Evolutionary conservation across 2,329 filamentous ascomycete species (phyloP).

Genomic region (Talaromyces islandicus): DNA sequence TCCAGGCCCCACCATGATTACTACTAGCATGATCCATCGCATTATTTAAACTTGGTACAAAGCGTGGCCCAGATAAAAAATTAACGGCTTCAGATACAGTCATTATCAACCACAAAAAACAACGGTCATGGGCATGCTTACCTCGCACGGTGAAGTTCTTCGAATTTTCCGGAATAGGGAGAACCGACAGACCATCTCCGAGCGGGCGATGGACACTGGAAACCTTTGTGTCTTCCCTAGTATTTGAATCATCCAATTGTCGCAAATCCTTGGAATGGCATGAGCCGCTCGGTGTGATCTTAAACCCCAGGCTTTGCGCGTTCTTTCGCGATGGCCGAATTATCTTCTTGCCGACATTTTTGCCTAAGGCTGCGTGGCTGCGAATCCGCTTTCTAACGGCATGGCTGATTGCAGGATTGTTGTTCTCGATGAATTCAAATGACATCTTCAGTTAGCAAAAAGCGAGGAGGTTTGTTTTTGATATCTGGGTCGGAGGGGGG

Average conservation of each 20-base stretch:
- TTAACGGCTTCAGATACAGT: background rate
- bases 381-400: conserved; percentile 10
- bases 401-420: conserved; percentile 1
- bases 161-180: background rate
- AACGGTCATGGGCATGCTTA: background rate
- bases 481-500: background rate
- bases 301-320: background rate
- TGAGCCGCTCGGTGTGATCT: background rate
- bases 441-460: background rate
- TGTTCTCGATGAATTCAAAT: conserved; percentile 12
- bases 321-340: conserved; percentile 8
- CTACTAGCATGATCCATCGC: conserved; percentile 1
- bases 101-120: background rate
- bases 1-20: background rate
- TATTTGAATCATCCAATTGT: too few relatives aligned
- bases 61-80: conserved; percentile 8
- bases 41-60: conserved; percentile 2
- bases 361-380: conserved; percentile 6
- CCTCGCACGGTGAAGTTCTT: conserved; percentile 4
- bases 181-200: conserved; percentile 2
- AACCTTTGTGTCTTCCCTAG: background rate
- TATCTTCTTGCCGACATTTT: conserved; percentile 9
- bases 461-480: background rate
- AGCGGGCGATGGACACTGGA: conserved; percentile 2
- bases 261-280: background rate